phyloP scores from a whole-genome alignment of 2,329 filamentous ascomycete genomes.

The Cladophialophora immunda region DNA sequence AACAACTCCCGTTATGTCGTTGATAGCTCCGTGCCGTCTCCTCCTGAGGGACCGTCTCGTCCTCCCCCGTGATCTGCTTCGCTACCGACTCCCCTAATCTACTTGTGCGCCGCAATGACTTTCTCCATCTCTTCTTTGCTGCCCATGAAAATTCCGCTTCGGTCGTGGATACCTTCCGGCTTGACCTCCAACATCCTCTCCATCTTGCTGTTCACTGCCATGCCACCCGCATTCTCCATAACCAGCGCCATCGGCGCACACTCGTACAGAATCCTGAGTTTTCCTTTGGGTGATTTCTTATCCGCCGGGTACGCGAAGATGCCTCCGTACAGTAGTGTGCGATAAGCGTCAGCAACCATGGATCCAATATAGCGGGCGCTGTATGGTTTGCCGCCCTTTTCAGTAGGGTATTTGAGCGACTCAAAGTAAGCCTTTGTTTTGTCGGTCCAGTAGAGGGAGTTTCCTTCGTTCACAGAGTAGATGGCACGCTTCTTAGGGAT shows the following conservation, averaged over 20 bases:
- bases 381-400: slow-evolving; percentile 80
- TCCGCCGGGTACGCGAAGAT: slow-evolving; percentile 98
- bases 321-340: slow-evolving; percentile 92
- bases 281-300: slow-evolving; percentile 98
- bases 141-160: slow-evolving; percentile 94
- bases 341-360: slow-evolving; percentile 99
- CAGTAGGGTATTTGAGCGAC: slow-evolving; percentile 80
- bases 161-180: slow-evolving; percentile 93
- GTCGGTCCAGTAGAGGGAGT: slow-evolving; percentile 95
- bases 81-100: background rate
- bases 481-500: slow-evolving; percentile 83
- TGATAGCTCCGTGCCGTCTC: background rate
- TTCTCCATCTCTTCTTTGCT: slow-evolving; percentile 96
- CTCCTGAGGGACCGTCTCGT: background rate
- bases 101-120: slow-evolving; percentile 82
- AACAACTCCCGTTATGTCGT: slow-evolving; percentile 4
- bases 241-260: slow-evolving; percentile 99
- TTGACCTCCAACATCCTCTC: slow-evolving; percentile 86
- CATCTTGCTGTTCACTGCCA: slow-evolving; percentile 92
- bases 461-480: slow-evolving; percentile 99
- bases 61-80: background rate
- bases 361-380: slow-evolving; percentile 87
- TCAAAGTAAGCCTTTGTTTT: slow-evolving; percentile 87
- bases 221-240: slow-evolving; percentile 96
- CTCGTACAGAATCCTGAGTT: slow-evolving; percentile 96